Base-by-base conservation (phyloP, 768 basidiomycete species). In the Tylopilus balloui region DNA sequence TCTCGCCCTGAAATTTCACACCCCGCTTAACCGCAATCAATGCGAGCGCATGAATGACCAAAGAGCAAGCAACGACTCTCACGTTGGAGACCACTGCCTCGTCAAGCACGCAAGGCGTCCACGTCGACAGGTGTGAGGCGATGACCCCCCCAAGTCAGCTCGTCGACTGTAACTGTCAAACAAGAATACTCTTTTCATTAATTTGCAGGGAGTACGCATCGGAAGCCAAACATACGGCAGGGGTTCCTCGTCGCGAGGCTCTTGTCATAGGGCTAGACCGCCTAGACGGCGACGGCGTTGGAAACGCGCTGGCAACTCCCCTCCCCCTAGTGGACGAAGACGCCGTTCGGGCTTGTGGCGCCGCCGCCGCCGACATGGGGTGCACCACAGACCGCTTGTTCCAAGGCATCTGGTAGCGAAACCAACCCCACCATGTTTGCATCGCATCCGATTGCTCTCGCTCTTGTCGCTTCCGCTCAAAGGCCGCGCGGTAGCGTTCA, bases 401-500 rank as follows among this genome's bases (percentile, higher is more conserved):
- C 66, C 66, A 67, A 3, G 58, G 66, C 52, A 62, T 58, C 40
- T 64, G 67, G 34, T 56, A 58, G 35, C 31, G 42, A 39, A 69
- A 35, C 61, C 63, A 66, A 32, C 68, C 67, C 34, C 38, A 40
- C 66, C 66, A 68, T 7, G 66, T 64, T 36, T 62, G 58, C 54
- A 53, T 54, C 45, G 59, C 60, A 21, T 58, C 68, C n/a, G 56
- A 56, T 23, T 77, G 73, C 54, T 79, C 78, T 46, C 78, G 76
- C 59, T 86, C 86, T 53, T 83, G 83, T 21, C 91, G 70, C 55
- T 78, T 74, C 43, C 84, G 72, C 70, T 97, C 95, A 67, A 96
- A 98, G 25, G 83, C 84, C 9, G 82, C 73, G 19, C 95, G 80
- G 68, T 97, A 92, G 14, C 91, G 80, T 66, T 97, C 94, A 69